A percentile compares a stretch with the other conserved stretches of the same genome.
Conservation (phyloP, 345 rosid species). For the Gossypium bickii region DNA sequence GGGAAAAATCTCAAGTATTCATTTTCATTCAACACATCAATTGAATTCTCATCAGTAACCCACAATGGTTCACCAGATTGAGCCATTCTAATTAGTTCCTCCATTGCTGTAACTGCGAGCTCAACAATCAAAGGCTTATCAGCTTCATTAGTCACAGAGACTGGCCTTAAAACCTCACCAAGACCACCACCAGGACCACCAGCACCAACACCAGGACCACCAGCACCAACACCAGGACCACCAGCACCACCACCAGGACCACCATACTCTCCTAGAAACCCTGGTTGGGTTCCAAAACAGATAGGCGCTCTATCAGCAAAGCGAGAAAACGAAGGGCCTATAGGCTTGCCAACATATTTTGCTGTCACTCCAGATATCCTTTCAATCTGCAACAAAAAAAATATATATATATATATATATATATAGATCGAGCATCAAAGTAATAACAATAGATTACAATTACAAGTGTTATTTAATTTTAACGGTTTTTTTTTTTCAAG, state of each 20-base stretch:
- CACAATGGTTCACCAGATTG: conserved; percentile 77
- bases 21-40: conserved; percentile 62
- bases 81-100: conserved; percentile 83
- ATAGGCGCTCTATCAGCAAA: conserved; percentile 41
- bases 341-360: conserved; percentile 74
- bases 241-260: conserved; percentile 28
- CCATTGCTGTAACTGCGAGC: conserved; percentile 95
- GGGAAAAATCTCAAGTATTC: conserved; percentile 80
- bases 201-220: conserved; percentile 50
- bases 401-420: too few relatives aligned
- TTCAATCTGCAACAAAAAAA: conserved; percentile 47
- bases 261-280: conserved; percentile 72
- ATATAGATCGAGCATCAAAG: neutral
- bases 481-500: too few relatives aligned
- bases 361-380: conserved; percentile 84
- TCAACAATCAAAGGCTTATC: conserved; percentile 89
- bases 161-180: conserved; percentile 36
- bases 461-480: too few relatives aligned
- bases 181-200: neutral
- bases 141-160: conserved; percentile 62
- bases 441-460: neutral
- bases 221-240: neutral
- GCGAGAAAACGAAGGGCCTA: conserved; percentile 40
- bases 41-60: conserved; percentile 41
- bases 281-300: conserved; percentile 50